These are phyloP conservation scores for Sporothrix protearum DNA, from an alignment of 2,329 filamentous ascomycete genomes.

Conservation along the genomic window DNA sequence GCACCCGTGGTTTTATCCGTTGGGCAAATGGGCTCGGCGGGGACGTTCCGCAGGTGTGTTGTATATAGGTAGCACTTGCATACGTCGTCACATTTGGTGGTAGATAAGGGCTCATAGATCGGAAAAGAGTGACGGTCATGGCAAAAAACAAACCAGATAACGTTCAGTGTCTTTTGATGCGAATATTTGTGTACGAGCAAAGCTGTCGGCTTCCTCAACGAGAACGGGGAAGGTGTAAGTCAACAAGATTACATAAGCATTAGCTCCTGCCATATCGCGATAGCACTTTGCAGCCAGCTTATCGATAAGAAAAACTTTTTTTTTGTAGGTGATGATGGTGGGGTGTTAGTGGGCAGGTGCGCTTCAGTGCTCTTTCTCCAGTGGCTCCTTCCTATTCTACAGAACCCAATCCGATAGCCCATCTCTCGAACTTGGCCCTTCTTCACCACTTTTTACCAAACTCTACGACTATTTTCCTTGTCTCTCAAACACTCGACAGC, in stretches of 20 bases:
- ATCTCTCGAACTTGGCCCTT: neutral
- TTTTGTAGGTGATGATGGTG: slow-evolving; percentile 9
- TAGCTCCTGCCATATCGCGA: neutral
- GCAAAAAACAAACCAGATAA: too few relatives aligned
- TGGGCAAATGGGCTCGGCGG: neutral
- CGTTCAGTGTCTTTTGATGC: neutral
- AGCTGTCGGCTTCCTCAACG: neutral
- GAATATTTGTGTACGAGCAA: neutral
- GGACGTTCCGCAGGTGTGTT: neutral
- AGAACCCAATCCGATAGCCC: neutral
- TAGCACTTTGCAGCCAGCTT: neutral
- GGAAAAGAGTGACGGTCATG: too few relatives aligned
- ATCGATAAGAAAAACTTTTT: slow-evolving; percentile 27
- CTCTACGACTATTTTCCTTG: neutral
- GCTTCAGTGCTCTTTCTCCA: neutral
- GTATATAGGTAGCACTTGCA: neutral
- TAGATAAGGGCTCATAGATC: too few relatives aligned
- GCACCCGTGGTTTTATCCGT: neutral
- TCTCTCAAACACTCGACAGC: neutral
- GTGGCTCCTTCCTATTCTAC: neutral
- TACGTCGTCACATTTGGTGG: neutral
- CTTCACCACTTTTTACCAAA: neutral
- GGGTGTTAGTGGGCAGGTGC: slow-evolving; percentile 7
- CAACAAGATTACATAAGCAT: neutral
- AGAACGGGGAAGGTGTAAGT: neutral